Percentiles rank a stretch among this genome's conserved stretches.
phyloP scores from a whole-genome alignment of 2,329 filamentous ascomycete genomes.

The Botrytis porri region DNA sequence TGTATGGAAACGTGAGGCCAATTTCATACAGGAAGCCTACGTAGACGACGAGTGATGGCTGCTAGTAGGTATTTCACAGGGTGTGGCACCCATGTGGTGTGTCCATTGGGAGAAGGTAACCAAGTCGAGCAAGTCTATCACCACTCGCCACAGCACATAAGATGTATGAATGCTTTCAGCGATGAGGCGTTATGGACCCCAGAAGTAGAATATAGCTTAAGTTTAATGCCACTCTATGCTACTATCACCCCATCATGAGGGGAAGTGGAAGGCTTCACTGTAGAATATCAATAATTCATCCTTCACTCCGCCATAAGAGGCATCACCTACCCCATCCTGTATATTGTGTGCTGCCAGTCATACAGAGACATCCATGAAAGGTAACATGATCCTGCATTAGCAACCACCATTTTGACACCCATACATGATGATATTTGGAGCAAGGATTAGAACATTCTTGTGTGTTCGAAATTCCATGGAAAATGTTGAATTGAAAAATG shows the following conservation, averaged over 20 bases:
- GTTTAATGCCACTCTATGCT: not conserved
- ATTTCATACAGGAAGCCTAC: not conserved
- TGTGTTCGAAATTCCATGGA: not conserved
- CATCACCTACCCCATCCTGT: not conserved
- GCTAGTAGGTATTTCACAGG: not conserved
- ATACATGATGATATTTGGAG: not conserved
- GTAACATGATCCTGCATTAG: constrained; percentile 10
- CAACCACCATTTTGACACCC: not conserved
- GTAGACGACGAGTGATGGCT: not conserved
- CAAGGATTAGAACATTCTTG: not conserved
- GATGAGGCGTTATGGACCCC: not conserved
- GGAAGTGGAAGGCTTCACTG: not conserved
- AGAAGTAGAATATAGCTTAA: not conserved
- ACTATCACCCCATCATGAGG: not conserved
- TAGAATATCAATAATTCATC: not conserved
- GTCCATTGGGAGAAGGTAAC: not conserved
- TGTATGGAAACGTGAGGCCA: not conserved
- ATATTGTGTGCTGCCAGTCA: not conserved
- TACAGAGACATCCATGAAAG: not conserved
- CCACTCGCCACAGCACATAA: not conserved
- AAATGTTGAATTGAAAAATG: not conserved
- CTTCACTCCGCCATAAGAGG: not conserved
- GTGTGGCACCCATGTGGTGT: not conserved
- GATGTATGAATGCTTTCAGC: not conserved
- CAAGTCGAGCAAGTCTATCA: not conserved